Evolutionary conservation across 1,284 basidiomycete genomes (phyloP), one percentile per base, ranked within the genome.

Genomic region (Fistulinella staudtii): DNA sequence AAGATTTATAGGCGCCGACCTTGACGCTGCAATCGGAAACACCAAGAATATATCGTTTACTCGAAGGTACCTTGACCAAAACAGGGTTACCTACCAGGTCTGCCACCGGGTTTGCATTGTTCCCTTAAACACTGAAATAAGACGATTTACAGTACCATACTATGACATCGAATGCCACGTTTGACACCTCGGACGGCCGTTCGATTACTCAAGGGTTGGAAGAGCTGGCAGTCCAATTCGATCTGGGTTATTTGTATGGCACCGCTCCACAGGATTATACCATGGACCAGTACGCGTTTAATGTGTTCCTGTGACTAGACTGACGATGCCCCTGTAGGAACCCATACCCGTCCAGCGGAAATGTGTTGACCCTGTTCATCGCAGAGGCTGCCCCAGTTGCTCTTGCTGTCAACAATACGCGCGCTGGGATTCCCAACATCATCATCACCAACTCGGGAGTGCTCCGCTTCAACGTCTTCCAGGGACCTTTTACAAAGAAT

Each of bases 371-470:
- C 0, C 71, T 86, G 36, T 79, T 82, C 60, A 73, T 76, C 33
- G 67, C 79, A 37, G 64, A 84, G 47, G 82, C 76, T 28, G 64
- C 75, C 18, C 80, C 82, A 2, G 65, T 70, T 36, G 77, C 74
- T n/a, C 71, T 85, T 29, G 61, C 74, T 2, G 59, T 78, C 52
- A 82, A 84, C 66, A 85, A 84, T 55, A 70, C 76, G 8, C 75
- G 82, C 28, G 71, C 76, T 3, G 60, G 58, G 10, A 73, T 77
- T 42, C 78, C 83, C n/a, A 81, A 77, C 51, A 65, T 89, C 47
- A 79, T 89, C 60, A 77, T 92, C 49, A 72, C 74, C 41, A 85
- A 90, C 64, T 79, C 84, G 2, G 89, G 84, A 14, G 81, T 73
- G n/a, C 74, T 84, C 55, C 78, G 89, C 37, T 91, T 84, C 66